Evolutionary conservation across 2,329 filamentous ascomycete genomes (phyloP).

Genomic region (Metarhizium rileyi): DNA sequence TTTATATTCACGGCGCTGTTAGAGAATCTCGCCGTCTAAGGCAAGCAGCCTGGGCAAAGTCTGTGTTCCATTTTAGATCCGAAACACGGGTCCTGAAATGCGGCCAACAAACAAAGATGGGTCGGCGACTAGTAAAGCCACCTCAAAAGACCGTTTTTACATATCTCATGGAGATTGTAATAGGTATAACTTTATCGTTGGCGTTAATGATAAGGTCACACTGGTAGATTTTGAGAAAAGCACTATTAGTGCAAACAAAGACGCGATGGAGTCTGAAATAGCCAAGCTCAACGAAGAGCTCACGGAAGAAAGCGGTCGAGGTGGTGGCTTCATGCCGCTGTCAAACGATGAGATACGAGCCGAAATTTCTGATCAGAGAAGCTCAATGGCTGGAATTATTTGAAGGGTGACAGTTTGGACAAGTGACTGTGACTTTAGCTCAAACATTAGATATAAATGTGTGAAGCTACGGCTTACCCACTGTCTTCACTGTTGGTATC

Average conservation of each 20-base stretch:
- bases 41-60: too few species aligned
- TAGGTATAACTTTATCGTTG: background rate
- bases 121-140: too few species aligned
- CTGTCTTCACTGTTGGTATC: too few species aligned
- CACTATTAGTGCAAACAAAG: background rate
- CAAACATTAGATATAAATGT: too few species aligned
- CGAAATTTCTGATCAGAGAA: background rate
- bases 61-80: too few species aligned
- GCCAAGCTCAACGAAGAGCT: background rate
- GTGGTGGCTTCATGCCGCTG: background rate
- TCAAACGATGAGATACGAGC: background rate
- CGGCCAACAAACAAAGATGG: too few species aligned
- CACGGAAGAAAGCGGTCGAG: background rate
- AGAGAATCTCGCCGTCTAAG: too few species aligned
- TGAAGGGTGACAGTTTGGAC: background rate
- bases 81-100: too few species aligned
- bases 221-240: background rate
- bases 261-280: background rate
- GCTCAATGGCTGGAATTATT: background rate
- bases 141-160: too few species aligned
- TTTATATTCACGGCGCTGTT: too few species aligned
- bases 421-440: background rate
- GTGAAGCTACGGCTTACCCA: too few species aligned
- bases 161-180: slow-evolving; percentile 1
- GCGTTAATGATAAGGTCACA: background rate